Percentiles rank a stretch among this genome's conserved stretches.
phyloP scores from a whole-genome alignment of 1,284 basidiomycete species.

The Termitomyces sp. region DNA sequence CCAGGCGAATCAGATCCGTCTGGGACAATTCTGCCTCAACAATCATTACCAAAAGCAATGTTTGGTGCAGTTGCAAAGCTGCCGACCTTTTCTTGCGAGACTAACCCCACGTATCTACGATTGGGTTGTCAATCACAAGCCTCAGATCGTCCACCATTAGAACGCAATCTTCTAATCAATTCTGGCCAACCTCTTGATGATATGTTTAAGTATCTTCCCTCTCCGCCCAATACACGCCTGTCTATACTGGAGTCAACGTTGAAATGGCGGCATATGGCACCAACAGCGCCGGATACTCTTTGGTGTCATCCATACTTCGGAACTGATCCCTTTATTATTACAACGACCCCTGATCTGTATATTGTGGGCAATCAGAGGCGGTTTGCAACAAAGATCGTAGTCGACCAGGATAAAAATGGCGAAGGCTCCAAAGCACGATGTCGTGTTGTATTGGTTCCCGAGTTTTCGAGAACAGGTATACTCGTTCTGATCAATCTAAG shows the following conservation, averaged over 20 bases:
- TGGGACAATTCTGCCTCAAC: conserved; percentile 88
- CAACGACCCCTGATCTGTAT: conserved; percentile 83
- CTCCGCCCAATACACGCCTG: conserved; percentile 62
- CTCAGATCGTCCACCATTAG: conserved; percentile 21
- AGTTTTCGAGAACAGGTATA: conserved; percentile 67
- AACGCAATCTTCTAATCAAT: conserved; percentile 68
- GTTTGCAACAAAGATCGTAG: conserved; percentile 72
- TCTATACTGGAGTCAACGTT: conserved; percentile 78
- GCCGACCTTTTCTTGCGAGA: conserved; percentile 72
- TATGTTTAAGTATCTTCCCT: conserved; percentile 87
- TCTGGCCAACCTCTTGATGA: conserved; percentile 95
- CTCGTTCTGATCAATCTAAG: conserved; percentile 54
- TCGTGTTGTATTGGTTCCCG: conserved; percentile 81
- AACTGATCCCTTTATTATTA: conserved; percentile 86
- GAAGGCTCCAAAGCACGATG: conserved; percentile 39
- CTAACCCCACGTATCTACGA: conserved; percentile 88
- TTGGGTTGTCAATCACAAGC: conserved; percentile 28
- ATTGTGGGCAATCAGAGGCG: conserved; percentile 88
- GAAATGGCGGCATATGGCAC: conserved; percentile 93
- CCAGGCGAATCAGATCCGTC: conserved; percentile 88
- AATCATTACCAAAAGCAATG: conserved; percentile 88
- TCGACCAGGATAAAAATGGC: conserved; percentile 25
- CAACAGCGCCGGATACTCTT: conserved; percentile 96
- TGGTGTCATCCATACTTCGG: conserved; percentile 96
- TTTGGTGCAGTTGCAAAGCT: conserved; percentile 68